Conservation (phyloP, 164 flowering plant species). For the Kalanchoe fedtschenkoi region DNA sequence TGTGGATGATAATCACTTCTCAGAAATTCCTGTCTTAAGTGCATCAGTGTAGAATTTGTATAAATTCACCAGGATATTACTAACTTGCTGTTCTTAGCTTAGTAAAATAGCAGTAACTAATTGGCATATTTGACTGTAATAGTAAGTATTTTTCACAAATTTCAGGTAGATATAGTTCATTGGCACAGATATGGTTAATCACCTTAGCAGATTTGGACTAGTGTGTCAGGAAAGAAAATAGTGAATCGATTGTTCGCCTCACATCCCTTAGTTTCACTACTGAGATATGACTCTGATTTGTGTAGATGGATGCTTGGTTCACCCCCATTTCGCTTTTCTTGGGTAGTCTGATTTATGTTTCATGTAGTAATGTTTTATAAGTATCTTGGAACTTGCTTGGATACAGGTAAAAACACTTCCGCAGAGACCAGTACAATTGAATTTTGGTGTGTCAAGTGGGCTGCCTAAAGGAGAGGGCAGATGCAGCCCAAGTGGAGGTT, state of each 20-base stretch:
- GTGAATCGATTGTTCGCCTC: neutral
- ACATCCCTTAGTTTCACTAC: neutral
- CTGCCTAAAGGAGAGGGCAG: conserved; percentile 12
- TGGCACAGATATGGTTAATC: neutral
- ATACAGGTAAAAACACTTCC: conserved; percentile 31
- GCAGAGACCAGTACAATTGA: conserved; percentile 17
- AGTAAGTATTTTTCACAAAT: neutral
- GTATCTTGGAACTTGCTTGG: neutral
- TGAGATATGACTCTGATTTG: neutral
- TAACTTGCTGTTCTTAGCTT: no score
- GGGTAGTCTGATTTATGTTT: no score
- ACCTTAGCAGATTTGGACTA: neutral
- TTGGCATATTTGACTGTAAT: neutral
- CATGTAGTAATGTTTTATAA: no score
- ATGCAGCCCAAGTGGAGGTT: conserved; percentile 17
- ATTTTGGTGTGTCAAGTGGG: conserved; percentile 13
- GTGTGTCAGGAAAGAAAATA: neutral
- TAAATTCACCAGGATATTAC: no score
- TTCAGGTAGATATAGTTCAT: no score
- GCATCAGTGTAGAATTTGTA: no score
- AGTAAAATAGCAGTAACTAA: no score
- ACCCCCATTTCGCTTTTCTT: no score
- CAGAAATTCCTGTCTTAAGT: no score
- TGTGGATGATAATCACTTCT: no score
- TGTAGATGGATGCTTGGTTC: neutral